Evolutionary conservation across 805 yeast species (phyloP), one percentile per base, ranked within the genome.

Genomic region (Saturnispora silvae): DNA sequence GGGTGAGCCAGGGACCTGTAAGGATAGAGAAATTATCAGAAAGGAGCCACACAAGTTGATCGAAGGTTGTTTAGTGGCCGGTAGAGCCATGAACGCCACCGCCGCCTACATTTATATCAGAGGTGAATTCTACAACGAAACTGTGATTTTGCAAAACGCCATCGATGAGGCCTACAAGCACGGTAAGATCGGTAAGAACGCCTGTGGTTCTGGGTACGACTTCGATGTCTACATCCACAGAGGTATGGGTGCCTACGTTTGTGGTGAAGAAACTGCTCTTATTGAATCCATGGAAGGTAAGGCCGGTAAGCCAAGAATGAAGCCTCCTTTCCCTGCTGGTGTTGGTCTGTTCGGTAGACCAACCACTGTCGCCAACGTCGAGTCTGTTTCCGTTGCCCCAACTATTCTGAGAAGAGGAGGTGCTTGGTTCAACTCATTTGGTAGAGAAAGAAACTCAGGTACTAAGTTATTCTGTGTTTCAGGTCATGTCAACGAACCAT

Each of bases 311-410:
- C 95, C 95, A 49, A 76, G 95, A 63, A 71, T 84, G 59, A 84
- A 84, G 75, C 95, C 95, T 26, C 95, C 95, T 46, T 84, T 84
- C 73, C 95, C 95, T 25, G 95, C 94, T 25, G 95, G 94, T 53
- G 89, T 83, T 41, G 95, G 95, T 52, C 67, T 84, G 39, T 84
- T 81, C 49, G 95, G 95, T 53, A 74, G 95, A 60, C 95, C 95
- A 47, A 75, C 87, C 23, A 84, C 95, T 31, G 95, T 84, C 41
- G 80, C 94, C 45, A 84, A 84, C 55, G 95, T 84, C 42, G 95
- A 84, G 64, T 83, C 94, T 14, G 92, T 84, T 40, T 77, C 94
- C 6, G 95, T 84, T 34, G 81, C 94, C 9, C 94, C 95, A 44
- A 81, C 94, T 23, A 84, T 84, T 54, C 69, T 81, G 61, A 77